Evolutionary conservation across 2,329 filamentous ascomycete species (phyloP), one percentile per base, ranked within the genome.

Genomic region (Pseudogymnoascus sp.): DNA sequence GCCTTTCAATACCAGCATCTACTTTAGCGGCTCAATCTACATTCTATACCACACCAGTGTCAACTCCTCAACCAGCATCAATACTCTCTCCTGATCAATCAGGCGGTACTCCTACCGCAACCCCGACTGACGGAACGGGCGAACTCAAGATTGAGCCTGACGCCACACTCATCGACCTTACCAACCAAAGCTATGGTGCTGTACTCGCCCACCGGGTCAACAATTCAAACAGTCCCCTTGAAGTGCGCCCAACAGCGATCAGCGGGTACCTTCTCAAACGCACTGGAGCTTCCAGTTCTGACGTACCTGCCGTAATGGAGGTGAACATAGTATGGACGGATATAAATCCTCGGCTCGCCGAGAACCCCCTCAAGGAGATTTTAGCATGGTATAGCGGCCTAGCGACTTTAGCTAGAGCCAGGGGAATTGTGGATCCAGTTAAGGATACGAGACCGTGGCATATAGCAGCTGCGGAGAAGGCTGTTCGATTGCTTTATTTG

Each of bases 151-250:
- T 81, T 57, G 85, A 89, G 65, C 79, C 80, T 1, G 89, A 93
- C 64, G 84, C 88, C 0, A 83, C 88, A 19, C 82, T 96, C 10
- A 77, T 90, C 16, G 90, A 95, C 71, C 76, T 84, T 1, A 86
- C 86, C 0, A 90, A 95, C 70, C 88, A 90, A 67, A 89, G 85
- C 0, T 93, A 89, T 87, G 90, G 87, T 19, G 83, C 90, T 4
- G 79, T 95, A 14, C 81, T 90, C 45, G 81, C 84, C 0, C 88
- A 91, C 72, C 81, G 85, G 13, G 78, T 88, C 14, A 85, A 83
- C 73, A 87, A 84, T 70, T 83, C 85, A 0, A 76, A 79, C 8
- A 81, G 81, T 2, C 76, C 83, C 14, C 76, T 82, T 4, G 83
- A 86, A 48, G 74, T 83, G 39, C 81, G 80, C 60, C 83, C 83